These are phyloP conservation scores for Carnegiea gigantea DNA, from an alignment of 179 eudicot genomes.

Conservation along the genomic window DNA sequence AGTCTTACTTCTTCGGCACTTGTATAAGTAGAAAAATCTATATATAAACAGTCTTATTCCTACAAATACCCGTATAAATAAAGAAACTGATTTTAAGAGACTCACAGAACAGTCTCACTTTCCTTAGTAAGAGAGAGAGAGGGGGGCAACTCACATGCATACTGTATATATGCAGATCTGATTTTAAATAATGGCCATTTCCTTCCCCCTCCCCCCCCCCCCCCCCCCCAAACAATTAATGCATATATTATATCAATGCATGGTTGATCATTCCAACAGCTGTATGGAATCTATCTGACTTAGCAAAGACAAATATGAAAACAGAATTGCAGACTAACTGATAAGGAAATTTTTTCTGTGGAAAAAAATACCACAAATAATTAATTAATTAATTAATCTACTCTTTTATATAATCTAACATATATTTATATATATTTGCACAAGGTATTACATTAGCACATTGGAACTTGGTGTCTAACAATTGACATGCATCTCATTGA, in stretches of 20 bases:
- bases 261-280: conserved; percentile 39
- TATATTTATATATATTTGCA: conserved; percentile 36
- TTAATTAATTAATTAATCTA: not conserved
- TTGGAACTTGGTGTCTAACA: conserved; percentile 9
- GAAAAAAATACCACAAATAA: not conserved
- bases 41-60: no score
- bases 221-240: no score
- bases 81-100: no score
- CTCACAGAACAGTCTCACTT: not conserved
- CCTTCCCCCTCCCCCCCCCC: not conserved
- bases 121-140: not conserved
- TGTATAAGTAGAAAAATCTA: no score
- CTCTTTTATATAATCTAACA: conserved; percentile 20
- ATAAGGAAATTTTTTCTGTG: conserved; percentile 1
- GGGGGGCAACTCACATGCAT: conserved; percentile 41
- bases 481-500: conserved; percentile 24
- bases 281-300: conserved; percentile 43
- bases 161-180: conserved; percentile 32
- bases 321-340: conserved; percentile 15
- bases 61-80: no score
- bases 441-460: conserved; percentile 35
- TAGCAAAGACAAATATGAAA: conserved; percentile 35
- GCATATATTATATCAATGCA: not conserved
- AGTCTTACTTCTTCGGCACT: no score
- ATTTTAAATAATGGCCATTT: conserved; percentile 14